Percentiles rank a stretch among this genome's conserved stretches.
Conservation (phyloP, 129 eudicot species). For the Deinandra increscens region DNA sequence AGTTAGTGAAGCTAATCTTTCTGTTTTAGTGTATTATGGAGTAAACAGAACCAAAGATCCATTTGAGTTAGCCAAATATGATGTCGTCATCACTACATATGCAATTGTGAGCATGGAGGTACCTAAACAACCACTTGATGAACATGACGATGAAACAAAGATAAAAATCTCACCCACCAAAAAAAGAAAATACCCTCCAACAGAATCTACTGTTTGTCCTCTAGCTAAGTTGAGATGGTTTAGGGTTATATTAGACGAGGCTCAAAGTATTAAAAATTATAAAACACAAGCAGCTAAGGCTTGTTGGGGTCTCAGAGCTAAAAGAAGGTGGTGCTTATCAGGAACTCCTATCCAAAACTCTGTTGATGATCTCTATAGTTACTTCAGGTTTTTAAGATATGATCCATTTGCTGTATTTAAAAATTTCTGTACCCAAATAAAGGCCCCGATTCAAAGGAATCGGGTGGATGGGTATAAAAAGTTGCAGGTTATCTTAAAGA, state of each 20-base stretch:
- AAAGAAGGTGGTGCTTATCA: slow-evolving; percentile 94
- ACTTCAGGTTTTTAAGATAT: slow-evolving; percentile 80
- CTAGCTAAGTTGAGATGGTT: slow-evolving; percentile 88
- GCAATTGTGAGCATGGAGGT: slow-evolving; percentile 96
- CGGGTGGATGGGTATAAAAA: slow-evolving; percentile 63
- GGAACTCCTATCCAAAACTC: slow-evolving; percentile 96
- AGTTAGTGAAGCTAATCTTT: slow-evolving; percentile 61
- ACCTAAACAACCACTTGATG: slow-evolving; percentile 73
- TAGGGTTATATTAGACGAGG: slow-evolving; percentile 91
- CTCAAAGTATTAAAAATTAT: slow-evolving; percentile 87
- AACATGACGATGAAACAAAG: slow-evolving; percentile 46
- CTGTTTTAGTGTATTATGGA: slow-evolving; percentile 76
- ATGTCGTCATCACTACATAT: slow-evolving; percentile 88
- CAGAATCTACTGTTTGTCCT: slow-evolving; percentile 55
- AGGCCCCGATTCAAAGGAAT: slow-evolving; percentile 63
- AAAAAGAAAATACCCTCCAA: slow-evolving; percentile 61
- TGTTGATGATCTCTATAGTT: slow-evolving; percentile 90
- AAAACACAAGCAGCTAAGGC: slow-evolving; percentile 90
- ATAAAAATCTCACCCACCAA: slow-evolving; percentile 41
- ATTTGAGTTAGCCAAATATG: slow-evolving; percentile 74
- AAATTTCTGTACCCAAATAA: slow-evolving; percentile 56
- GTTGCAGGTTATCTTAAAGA: slow-evolving; percentile 80
- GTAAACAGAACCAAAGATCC: slow-evolving; percentile 77
- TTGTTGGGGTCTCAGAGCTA: slow-evolving; percentile 97
- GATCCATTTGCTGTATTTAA: slow-evolving; percentile 68